phyloP scores from a whole-genome alignment of 257 asterid species.

The Sherardia arvensis region DNA sequence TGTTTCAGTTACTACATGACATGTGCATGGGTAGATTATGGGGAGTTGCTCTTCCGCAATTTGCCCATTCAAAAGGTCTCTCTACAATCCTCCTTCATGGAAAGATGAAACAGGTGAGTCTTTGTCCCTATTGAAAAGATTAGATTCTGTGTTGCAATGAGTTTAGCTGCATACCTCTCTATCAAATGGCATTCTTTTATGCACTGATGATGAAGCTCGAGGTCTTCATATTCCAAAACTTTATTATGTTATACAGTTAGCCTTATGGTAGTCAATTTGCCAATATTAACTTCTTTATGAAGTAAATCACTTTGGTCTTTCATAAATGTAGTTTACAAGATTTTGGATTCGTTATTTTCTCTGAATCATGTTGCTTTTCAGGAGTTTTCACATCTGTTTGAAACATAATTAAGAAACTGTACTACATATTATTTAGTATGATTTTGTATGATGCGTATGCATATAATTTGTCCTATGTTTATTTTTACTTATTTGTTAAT shows the following conservation, averaged over 20 bases:
- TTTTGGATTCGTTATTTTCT: neutral
- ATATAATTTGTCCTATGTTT: no score
- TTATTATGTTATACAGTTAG: slow-evolving; percentile 79
- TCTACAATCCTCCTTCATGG: slow-evolving; percentile 77
- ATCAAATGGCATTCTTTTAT: slow-evolving; percentile 79
- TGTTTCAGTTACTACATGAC: slow-evolving; percentile 88
- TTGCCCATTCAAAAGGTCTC: slow-evolving; percentile 49
- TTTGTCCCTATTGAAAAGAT: neutral
- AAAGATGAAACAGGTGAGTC: slow-evolving; percentile 86
- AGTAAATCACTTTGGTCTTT: neutral
- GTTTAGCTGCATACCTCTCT: slow-evolving; percentile 61
- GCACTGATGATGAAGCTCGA: slow-evolving; percentile 99
- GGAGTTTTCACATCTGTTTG: neutral
- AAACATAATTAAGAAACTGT: no score
- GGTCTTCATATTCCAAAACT: slow-evolving; percentile 98
- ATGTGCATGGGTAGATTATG: slow-evolving; percentile 96
- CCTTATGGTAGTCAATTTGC: neutral
- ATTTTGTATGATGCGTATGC: no score
- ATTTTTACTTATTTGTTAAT: no score
- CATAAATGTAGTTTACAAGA: neutral
- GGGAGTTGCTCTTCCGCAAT: slow-evolving; percentile 83
- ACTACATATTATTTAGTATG: no score
- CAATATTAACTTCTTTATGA: neutral
- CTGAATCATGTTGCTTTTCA: neutral
- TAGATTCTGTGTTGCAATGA: slow-evolving; percentile 9